These are phyloP conservation scores for Mycotypha africana DNA, from an alignment of 371 early-diverging fungal genomes.

Conservation along the genomic window DNA sequence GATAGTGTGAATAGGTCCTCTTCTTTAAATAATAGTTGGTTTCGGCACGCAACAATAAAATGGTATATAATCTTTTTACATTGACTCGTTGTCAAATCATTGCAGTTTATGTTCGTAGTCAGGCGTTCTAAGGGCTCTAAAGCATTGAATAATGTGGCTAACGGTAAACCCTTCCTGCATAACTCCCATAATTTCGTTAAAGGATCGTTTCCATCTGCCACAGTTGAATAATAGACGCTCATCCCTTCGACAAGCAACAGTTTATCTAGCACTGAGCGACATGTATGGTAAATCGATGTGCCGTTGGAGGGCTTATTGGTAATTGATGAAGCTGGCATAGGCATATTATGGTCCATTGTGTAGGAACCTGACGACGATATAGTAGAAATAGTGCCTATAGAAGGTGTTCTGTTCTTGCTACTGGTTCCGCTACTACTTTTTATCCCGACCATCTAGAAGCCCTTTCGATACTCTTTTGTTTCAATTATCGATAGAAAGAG, in stretches of 20 bases:
- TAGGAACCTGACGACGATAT: no score
- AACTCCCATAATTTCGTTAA: slow-evolving; percentile 82
- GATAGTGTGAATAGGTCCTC: slow-evolving; percentile 81
- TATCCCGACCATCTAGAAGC: no score
- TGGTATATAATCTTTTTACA: slow-evolving; percentile 82
- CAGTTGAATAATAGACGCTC: slow-evolving; percentile 35
- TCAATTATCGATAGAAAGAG: no score
- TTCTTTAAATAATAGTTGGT: slow-evolving; percentile 63
- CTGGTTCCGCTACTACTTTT: no score
- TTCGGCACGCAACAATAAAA: slow-evolving; percentile 68
- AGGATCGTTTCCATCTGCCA: slow-evolving; percentile 53
- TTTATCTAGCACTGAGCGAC: slow-evolving; percentile 53
- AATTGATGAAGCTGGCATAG: slow-evolving; percentile 23
- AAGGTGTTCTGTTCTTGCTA: no score
- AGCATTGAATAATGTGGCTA: slow-evolving; percentile 80
- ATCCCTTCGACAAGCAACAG: slow-evolving; percentile 57
- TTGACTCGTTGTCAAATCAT: slow-evolving; percentile 36
- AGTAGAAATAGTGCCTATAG: no score
- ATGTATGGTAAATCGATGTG: slow-evolving; percentile 61
- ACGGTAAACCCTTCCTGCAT: slow-evolving; percentile 82
- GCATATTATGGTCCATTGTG: slow-evolving; percentile 1
- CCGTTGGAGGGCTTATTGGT: slow-evolving; percentile 30
- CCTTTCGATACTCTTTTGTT: no score
- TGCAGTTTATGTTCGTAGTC: slow-evolving; percentile 43
- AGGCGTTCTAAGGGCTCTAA: slow-evolving; percentile 51